Base-by-base conservation (phyloP, 176 grass and related monocot genomes). In the Rhipidocladum racemiflorum region DNA sequence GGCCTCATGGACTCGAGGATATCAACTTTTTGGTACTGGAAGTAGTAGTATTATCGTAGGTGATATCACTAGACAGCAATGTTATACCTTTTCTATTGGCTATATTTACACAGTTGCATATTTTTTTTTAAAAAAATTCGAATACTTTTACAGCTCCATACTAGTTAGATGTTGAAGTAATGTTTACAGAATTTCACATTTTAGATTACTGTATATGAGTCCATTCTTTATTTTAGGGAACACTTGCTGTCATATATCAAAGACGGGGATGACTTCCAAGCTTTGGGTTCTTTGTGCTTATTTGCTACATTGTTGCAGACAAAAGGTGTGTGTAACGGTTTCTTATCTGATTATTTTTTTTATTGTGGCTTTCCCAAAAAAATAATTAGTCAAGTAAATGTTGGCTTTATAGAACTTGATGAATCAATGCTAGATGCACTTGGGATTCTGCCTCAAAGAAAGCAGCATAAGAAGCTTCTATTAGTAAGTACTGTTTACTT, bases 391-490 rank as follows among this genome's bases (percentile, higher is more conserved):
- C 4, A 23, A 53, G 55, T 85, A 36, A 43, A 55, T 64, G 13
- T 67, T 63, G 48, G 66, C 14, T 82, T 76, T 87, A 36, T 87
- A 99, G 97, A 99, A 84, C 91, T 99, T 72, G 97, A 99, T 74
- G 97, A 99, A 79, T 91, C 97, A 21, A 87, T 99, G 87, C 87
- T 99, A 70, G 97, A 99, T 93, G 93, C 89, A 69, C 93, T 99
- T 87, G 97, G 97, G 75, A 99, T 99, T 86, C 89, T 99, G 72
- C 97, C 97, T 87, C 97, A 96, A 89, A 92, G 97, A 90, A 99
- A 96, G 87, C 93, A 96, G 48, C 97, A 99, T 66, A 99, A 99
- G 81, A 99, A 96, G 83, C 89, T 99, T 81, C 68, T 99, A 65
- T 87, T 99, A 34, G 97, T 99, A 79, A 92, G 93, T 82, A 48